Evolutionary conservation across 2,329 filamentous ascomycete genomes (phyloP), one percentile per base, ranked within the genome.

Genomic region (Botryotinia globosa): DNA sequence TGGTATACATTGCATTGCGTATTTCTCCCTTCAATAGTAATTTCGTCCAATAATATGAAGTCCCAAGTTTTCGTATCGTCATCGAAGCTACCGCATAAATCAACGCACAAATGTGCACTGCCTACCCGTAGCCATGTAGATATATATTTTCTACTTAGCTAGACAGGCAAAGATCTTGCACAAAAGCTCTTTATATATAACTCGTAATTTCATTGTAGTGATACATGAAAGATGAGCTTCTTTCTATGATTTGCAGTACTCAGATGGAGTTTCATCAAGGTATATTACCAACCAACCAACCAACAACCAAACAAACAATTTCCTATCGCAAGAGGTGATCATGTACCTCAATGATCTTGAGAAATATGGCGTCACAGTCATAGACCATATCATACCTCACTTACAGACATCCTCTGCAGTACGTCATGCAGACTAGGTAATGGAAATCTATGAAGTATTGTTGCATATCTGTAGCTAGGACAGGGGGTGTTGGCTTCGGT

Each of bases 371-470:
- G 2, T 16, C 25, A 7, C 10, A 54, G 25, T n/a, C 51, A 54
- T 29, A 12, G 2, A 39, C 3, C 37, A 3, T 18, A 16, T 18
- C n/a, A 29, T 18, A 29, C 5, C 51, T 56, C 51, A 29, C 51
- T 56, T 29, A 29, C 14, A 29, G 16, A 8, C 3, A 16, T 56
- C 6, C n/a, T 29, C n/a, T 56, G 14, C n/a, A 29, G n/a, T 18
- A 9, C 51, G 6, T 29, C 51, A 29, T 56, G 5, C 12, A 56
- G 51, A 16, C 14, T 6, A 56, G 6, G n/a, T 18, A 64, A 85
- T 85, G 75, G 90, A 37, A 61, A 14, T 61, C 1, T 22, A 2
- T 2, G 10, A 61, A 61, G 20, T 61, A 37, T 61, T 61, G 58
- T 61, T 61, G 58, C 58, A 39, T 39, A 61, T 61, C 32, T 61